A percentile compares a stretch with the other conserved stretches of the same genome.
Evolutionary conservation across 176 grass and related monocot species (phyloP).

Genomic region (Lolium rigidum): DNA sequence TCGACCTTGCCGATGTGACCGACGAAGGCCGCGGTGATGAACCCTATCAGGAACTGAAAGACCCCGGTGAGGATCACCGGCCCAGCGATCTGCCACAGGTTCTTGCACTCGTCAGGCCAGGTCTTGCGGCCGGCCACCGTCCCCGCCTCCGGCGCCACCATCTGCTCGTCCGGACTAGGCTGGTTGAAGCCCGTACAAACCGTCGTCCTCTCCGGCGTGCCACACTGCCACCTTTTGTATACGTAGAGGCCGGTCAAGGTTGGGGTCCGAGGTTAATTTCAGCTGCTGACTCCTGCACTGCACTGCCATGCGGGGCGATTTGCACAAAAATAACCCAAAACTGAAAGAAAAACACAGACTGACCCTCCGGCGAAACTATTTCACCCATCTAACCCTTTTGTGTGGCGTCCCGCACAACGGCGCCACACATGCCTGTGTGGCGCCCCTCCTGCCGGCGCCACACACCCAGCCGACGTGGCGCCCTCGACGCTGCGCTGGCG

Average conservation of each 20-base stretch:
- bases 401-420: no score
- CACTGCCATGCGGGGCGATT: no score
- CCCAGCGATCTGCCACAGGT: conserved; percentile 62
- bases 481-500: no score
- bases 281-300: conserved; percentile 1
- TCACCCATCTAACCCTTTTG: no score
- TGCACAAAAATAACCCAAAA: no score
- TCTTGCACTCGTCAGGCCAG: conserved; percentile 51
- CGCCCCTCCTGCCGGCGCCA: no score
- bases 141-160: conserved; percentile 35
- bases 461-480: no score
- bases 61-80: conserved; percentile 56
- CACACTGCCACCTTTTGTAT: conserved; percentile 30
- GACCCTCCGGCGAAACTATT: no score
- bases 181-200: background rate
- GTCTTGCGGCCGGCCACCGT: conserved; percentile 29
- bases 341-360: no score
- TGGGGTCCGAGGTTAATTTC: conserved; percentile 37
- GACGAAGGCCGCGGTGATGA: conserved; percentile 63
- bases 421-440: no score
- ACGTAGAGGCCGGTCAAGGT: background rate
- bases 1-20: conserved; percentile 59
- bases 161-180: background rate
- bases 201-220: no score
- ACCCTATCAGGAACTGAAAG: conserved; percentile 68